These are phyloP conservation scores for Naganishia albida DNA, from an alignment of 1,284 basidiomycete species.

Conservation along the genomic window DNA sequence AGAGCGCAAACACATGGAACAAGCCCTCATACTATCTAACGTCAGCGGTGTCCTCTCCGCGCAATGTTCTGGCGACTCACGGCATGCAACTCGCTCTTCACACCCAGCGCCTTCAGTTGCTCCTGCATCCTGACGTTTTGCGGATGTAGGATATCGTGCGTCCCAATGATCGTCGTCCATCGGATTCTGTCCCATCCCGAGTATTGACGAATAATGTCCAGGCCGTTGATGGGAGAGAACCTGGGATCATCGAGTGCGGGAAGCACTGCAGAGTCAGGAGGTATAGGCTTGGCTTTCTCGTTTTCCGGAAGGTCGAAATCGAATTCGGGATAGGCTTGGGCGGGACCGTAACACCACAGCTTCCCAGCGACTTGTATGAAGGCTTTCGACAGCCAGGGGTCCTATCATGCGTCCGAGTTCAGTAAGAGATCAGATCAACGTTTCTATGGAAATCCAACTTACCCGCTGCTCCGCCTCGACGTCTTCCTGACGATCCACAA, in stretches of 20 bases:
- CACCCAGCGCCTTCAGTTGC: conserved; percentile 9
- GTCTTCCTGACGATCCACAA: neutral
- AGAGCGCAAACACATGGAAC: conserved; percentile 27
- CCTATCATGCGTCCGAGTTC: conserved; percentile 3
- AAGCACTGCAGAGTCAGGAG: neutral
- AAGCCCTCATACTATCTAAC: conserved; percentile 25
- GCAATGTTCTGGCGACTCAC: neutral
- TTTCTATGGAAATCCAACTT: neutral
- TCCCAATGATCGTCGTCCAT: conserved; percentile 22
- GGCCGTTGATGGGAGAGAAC: conserved; percentile 14
- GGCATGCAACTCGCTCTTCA: conserved; percentile 14
- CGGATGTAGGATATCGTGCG: conserved; percentile 28
- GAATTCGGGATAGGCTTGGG: conserved; percentile 6
- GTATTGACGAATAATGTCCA: conserved; percentile 22
- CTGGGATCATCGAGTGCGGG: conserved; percentile 1
- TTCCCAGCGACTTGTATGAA: neutral
- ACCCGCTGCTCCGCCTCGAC: neutral
- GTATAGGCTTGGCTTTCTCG: neutral
- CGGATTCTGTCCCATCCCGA: neutral
- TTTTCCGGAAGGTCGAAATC: conserved; percentile 21
- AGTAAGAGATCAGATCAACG: neutral
- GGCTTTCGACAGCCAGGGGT: conserved; percentile 23
- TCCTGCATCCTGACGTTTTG: conserved; percentile 21
- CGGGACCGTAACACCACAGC: conserved; percentile 27
- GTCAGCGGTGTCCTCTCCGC: neutral